phyloP scores from a whole-genome alignment of 495 filamentous ascomycete genomes.

The Trichoderma reesei region DNA sequence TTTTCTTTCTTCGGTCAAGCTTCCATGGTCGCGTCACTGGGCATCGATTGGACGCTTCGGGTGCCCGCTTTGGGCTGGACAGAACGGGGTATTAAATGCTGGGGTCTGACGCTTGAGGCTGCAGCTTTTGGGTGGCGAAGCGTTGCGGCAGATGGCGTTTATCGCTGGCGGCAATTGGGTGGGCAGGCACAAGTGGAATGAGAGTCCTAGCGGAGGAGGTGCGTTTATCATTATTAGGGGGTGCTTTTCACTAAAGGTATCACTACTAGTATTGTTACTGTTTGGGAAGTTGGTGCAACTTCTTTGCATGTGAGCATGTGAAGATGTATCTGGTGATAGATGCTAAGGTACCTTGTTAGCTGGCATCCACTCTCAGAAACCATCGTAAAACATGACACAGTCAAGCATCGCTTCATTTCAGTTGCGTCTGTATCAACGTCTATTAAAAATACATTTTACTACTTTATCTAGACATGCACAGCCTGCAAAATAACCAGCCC shows the following conservation, averaged over 20 bases:
- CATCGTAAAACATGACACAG: no score
- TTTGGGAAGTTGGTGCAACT: no score
- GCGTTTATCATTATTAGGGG: no score
- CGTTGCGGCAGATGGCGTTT: not conserved
- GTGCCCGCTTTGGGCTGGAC: not conserved
- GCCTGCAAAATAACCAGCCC: not conserved
- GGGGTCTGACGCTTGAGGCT: not conserved
- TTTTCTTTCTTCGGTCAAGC: not conserved
- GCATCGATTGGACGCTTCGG: not conserved
- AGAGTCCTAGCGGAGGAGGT: no score
- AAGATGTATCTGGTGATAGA: no score
- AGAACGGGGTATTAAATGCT: not conserved
- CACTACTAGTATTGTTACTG: no score
- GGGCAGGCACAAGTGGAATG: not conserved
- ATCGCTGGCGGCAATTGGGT: not conserved
- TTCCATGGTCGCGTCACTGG: not conserved
- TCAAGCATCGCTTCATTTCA: no score
- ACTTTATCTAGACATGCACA: slow-evolving; percentile 10
- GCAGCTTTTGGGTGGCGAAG: not conserved
- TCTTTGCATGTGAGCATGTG: no score
- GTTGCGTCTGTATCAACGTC: slow-evolving; percentile 8
- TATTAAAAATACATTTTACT: slow-evolving; percentile 13
- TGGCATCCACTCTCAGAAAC: no score
- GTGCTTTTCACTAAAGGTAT: no score
- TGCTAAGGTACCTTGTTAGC: no score